Base-by-base conservation (phyloP, 306 rosid species). In the Corylus americana region DNA sequence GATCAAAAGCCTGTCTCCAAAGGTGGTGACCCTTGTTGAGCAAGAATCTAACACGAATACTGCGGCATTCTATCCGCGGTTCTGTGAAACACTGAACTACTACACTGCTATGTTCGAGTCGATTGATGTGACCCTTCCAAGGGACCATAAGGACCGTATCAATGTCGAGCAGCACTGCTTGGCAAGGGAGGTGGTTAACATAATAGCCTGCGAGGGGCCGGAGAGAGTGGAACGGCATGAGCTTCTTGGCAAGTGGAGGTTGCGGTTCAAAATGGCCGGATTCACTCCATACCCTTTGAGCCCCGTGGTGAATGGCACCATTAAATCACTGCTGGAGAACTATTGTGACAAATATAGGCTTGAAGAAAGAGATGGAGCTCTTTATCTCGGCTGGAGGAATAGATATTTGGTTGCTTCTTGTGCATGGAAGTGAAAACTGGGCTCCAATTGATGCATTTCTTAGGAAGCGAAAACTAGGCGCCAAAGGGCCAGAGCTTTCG, bases 321-420 rank as follows among this genome's bases (percentile, higher is more conserved):
- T 96, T 29, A 91, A 93, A 86, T 88, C 89, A 55, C 82, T 96
- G 86, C 92, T 96, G 80, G 88, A 93, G 63, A 89, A 86, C 74
- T 91, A 96, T 83, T 85, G 91, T 70, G 71, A 87, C 81, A 89
- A 84, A 78, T 96, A 96, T 79, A 86, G 90, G 66, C 96, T 93
- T 82, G 81, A 90, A 86, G 98, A 96, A 83, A 87, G 89, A 78
- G 94, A 87, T 57, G 99, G 93, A 70, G 96, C 96, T 71, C 87
- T 93, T n/a, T 93, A 91, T 80, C 91, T 96, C 63, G 99, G 99
- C 68, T 96, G 99, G 99, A 96, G 89, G 99, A 84, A 90, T 77
- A 89, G 99, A 83, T 91, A 88, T 84, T 86, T 96, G 89, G 96
- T 96, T 83, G 91, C 97, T 88, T 91, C 99, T 73, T 96, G 94